Conservation (phyloP, 129 eudicot genomes). For the Lonicera japonica region DNA sequence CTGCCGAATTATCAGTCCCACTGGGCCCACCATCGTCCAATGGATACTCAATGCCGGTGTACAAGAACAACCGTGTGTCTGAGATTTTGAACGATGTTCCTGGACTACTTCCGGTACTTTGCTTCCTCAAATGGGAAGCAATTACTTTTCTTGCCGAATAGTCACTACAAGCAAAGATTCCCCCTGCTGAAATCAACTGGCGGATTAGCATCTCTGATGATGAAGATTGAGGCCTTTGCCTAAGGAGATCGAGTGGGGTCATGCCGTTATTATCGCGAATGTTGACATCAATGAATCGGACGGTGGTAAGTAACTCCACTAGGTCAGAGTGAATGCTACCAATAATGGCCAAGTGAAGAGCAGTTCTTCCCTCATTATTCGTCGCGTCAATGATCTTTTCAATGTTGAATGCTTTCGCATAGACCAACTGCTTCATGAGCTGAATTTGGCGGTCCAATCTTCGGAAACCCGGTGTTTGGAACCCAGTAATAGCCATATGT, state of each 20-base stretch:
- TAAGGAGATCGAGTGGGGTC: conserved; percentile 75
- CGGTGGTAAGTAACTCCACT: conserved; percentile 65
- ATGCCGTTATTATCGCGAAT: conserved; percentile 47
- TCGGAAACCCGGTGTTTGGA: conserved; percentile 69
- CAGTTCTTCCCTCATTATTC: conserved; percentile 66
- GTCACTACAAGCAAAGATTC: conserved; percentile 53
- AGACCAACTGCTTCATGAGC: conserved; percentile 65
- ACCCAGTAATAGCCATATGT: conserved; percentile 68
- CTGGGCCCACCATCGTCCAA: conserved; percentile 21
- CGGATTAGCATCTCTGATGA: conserved; percentile 63
- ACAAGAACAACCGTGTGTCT: conserved; percentile 61
- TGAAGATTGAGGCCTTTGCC: conserved; percentile 60
- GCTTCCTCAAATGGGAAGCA: conserved; percentile 68
- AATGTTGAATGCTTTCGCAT: conserved; percentile 33
- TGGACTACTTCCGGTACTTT: conserved; percentile 64
- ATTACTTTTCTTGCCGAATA: conserved; percentile 50
- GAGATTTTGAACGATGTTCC: conserved; percentile 67
- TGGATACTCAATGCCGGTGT: conserved; percentile 49
- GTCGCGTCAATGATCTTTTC: conserved; percentile 55
- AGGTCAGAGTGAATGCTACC: conserved; percentile 67
- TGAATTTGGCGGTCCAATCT: conserved; percentile 72
- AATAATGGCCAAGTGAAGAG: conserved; percentile 77
- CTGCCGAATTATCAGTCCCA: conserved; percentile 16
- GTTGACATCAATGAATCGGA: conserved; percentile 50
- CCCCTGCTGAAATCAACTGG: conserved; percentile 78